Conservation (phyloP, 129 eudicot species). For the Artemisia tridentata region DNA sequence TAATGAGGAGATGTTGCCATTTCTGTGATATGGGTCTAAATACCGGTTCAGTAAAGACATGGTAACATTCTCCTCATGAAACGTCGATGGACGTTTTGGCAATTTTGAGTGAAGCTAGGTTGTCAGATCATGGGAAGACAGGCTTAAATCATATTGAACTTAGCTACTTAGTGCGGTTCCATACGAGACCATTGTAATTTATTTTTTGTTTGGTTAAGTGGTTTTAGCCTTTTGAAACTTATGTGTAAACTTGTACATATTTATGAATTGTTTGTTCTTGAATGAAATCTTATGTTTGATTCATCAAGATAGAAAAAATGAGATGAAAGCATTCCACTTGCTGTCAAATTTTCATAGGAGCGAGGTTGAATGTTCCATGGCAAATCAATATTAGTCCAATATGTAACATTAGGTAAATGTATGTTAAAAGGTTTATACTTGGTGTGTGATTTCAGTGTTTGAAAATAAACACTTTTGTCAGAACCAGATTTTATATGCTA, state of each 20-base stretch:
- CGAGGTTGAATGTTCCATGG: conserved; percentile 13
- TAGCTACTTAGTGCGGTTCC: not conserved
- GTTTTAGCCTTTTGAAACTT: conserved; percentile 3
- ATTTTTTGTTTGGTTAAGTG: not conserved
- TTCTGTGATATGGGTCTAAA: not conserved
- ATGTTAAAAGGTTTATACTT: too few relatives aligned
- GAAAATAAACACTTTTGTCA: too few relatives aligned
- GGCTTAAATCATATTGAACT: too few relatives aligned
- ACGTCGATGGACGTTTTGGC: not conserved
- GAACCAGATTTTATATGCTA: too few relatives aligned
- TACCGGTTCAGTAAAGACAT: not conserved
- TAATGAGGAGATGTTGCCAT: not conserved
- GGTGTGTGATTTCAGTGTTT: too few relatives aligned
- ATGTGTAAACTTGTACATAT: not conserved
- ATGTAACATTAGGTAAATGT: too few relatives aligned
- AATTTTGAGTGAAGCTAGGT: not conserved
- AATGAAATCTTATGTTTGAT: not conserved
- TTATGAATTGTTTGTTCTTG: not conserved
- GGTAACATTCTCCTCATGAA: not conserved
- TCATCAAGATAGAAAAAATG: conserved; percentile 35
- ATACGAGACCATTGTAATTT: not conserved
- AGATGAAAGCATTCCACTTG: conserved; percentile 15
- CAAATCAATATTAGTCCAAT: too few relatives aligned
- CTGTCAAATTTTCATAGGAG: conserved; percentile 41
- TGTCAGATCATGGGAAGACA: not conserved